A percentile compares a stretch with the other conserved stretches of the same genome.
Conservation (phyloP, 352 stramenopile genomes). For the Pythium periplocum region DNA sequence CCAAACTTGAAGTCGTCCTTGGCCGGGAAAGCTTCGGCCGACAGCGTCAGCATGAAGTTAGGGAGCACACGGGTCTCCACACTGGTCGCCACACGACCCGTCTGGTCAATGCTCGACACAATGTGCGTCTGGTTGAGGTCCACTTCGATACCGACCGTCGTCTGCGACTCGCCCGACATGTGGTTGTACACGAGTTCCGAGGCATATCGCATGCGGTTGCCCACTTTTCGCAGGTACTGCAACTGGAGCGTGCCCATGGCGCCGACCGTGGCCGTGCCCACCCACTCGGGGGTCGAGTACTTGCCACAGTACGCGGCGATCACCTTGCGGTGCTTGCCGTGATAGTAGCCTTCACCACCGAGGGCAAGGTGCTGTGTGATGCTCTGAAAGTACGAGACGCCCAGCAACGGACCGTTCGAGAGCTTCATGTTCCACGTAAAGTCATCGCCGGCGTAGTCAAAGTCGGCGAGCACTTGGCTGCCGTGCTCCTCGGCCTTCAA, state of each 20-base stretch:
- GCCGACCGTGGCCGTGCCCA: constrained; percentile 65
- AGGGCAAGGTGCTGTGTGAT: constrained; percentile 74
- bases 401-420: constrained; percentile 81
- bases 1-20: constrained; percentile 91
- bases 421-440: constrained; percentile 90
- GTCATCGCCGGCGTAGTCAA: constrained; percentile 79
- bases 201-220: constrained; percentile 74
- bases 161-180: constrained; percentile 73
- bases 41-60: constrained; percentile 83
- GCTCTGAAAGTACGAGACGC: constrained; percentile 85
- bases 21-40: constrained; percentile 75
- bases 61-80: constrained; percentile 81
- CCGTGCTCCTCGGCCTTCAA: constrained; percentile 77
- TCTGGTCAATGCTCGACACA: constrained; percentile 80
- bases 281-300: constrained; percentile 67
- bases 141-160: constrained; percentile 78
- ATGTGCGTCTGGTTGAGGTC: constrained; percentile 81
- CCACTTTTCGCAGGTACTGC: constrained; percentile 85
- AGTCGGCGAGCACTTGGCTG: constrained; percentile 75
- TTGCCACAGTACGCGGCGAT: constrained; percentile 84
- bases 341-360: constrained; percentile 84
- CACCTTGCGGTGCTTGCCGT: constrained; percentile 83
- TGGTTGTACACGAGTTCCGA: constrained; percentile 87
- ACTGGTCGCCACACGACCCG: constrained; percentile 74
- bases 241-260: constrained; percentile 81